Base-by-base conservation (phyloP, 441 rosid genomes). In the Populus trichocarpa region DNA sequence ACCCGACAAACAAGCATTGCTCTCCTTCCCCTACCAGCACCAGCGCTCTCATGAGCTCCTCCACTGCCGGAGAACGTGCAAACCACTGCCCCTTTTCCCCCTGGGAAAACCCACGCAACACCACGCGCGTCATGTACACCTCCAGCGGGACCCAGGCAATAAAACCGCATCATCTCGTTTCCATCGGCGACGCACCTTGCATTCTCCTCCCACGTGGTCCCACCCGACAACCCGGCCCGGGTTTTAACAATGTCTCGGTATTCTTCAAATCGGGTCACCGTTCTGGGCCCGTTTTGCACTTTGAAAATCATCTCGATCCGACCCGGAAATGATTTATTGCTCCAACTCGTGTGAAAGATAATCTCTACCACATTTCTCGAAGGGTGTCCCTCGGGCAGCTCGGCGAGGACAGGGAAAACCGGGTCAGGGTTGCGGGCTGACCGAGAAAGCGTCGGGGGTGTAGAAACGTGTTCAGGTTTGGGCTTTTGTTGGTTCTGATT, bases 111-210 rank as follows among this genome's bases (percentile, higher is more conserved):
- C 96, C 96, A 92, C 72, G 90, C 85, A 69, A 89, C 91, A 13
- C 90, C 88, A 23, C 87, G 74, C 1, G 77, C 77, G 67, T 78
- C 84, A 18, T 71, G 70, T 12, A 74, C 78, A 1, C 88, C 93
- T 1, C 88, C 84, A 1, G 90, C 86, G 32, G 95, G 88, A 8
- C 98, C 98, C 71, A 96, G 61, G 72, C 92, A 90, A 77, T 87
- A 89, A 81, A 96, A 96, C 81, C 98, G 90, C 98, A 96, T 96
- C 80, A 92, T 88, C 86, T 96, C 99, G 82, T 96, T 96, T 53
- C 99, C 98, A 69, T 96, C 99, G 16, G 98, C 98, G 61, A 83
- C 85, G 82, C 98, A 93, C 79, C 99, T 81, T 18, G 89, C 94
- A 64, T 92, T 85, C 81, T 92, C 97, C 78, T 91, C 93, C 81